Evolutionary conservation across 2,329 filamentous ascomycete genomes (phyloP).

Genomic region (Samsoniella hepiali): DNA sequence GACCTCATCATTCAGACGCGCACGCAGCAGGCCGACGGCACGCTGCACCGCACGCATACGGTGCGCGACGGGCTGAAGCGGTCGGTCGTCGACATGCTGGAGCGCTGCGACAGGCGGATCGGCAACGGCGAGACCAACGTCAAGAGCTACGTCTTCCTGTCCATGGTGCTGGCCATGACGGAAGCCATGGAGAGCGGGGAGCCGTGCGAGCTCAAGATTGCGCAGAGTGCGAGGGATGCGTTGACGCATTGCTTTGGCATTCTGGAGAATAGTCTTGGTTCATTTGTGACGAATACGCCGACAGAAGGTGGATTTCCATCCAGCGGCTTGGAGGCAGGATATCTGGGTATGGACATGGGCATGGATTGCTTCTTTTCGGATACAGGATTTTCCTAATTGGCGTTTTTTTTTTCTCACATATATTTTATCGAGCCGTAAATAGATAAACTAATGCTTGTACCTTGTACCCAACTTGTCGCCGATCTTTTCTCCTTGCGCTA

Average conservation of each 20-base stretch:
- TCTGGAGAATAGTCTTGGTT: constrained; percentile 22
- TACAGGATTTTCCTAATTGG: neutral
- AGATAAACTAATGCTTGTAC: neutral
- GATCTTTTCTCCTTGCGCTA: too few species aligned
- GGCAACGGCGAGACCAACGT: constrained; percentile 42
- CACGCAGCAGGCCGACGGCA: constrained; percentile 29
- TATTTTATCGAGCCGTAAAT: too few species aligned
- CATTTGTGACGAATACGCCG: constrained; percentile 6
- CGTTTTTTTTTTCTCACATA: too few species aligned
- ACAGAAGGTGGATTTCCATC: constrained; percentile 2
- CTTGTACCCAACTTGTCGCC: neutral
- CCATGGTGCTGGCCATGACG: constrained; percentile 38
- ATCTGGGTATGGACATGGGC: constrained; percentile 4
- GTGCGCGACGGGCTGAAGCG: constrained; percentile 31
- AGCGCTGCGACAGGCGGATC: constrained; percentile 28
- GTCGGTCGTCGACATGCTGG: constrained; percentile 29
- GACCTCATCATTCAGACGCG: constrained; percentile 35
- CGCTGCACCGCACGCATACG: constrained; percentile 27
- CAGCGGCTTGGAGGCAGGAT: neutral
- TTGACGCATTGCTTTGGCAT: constrained; percentile 32
- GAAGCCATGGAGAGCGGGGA: constrained; percentile 31
- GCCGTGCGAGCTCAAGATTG: constrained; percentile 27
- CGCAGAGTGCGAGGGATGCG: constrained; percentile 32
- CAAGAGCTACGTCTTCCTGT: constrained; percentile 40
- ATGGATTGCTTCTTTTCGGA: constrained; percentile 16